Percentiles rank a stretch among this genome's conserved stretches.
phyloP scores from a whole-genome alignment of 2,329 filamentous ascomycete genomes.

The Simplicillium aogashimaense region DNA sequence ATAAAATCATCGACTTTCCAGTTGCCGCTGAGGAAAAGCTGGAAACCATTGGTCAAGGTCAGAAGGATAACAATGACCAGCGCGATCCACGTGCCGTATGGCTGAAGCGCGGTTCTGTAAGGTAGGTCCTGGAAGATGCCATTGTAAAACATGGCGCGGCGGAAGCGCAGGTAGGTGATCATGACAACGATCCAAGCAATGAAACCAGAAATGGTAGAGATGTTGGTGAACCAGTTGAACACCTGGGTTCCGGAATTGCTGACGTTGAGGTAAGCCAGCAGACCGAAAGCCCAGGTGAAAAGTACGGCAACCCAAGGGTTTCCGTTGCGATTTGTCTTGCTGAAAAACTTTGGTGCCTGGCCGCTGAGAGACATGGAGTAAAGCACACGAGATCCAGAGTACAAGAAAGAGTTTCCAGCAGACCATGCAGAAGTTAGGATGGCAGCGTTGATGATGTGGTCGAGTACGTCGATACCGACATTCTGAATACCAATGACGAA shows the following conservation, averaged over 20 bases:
- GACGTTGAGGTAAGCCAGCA: conserved; percentile 62
- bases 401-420: conserved; percentile 51
- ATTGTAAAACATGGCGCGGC: conserved; percentile 42
- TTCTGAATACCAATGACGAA: conserved; percentile 59
- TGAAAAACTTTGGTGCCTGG: conserved; percentile 54
- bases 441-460: conserved; percentile 58
- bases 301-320: conserved; percentile 48
- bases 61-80: conserved; percentile 50
- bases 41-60: conserved; percentile 67
- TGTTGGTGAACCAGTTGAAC: conserved; percentile 63
- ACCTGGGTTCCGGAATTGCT: conserved; percentile 51
- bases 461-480: conserved; percentile 51
- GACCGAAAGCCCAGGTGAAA: conserved; percentile 46
- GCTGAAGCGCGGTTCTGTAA: conserved; percentile 42
- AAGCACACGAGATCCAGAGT: conserved; percentile 59
- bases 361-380: conserved; percentile 58
- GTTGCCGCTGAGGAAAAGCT: conserved; percentile 57
- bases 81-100: conserved; percentile 54
- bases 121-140: conserved; percentile 40
- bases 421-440: conserved; percentile 58
- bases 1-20: conserved; percentile 56
- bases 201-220: conserved; percentile 53
- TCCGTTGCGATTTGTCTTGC: conserved; percentile 48
- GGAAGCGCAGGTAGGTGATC: conserved; percentile 50
- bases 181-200: conserved; percentile 52